Evolutionary conservation across 169 alveolate species (phyloP), one percentile per base, ranked within the genome.

Genomic region (Cryptosporidium sp.): DNA sequence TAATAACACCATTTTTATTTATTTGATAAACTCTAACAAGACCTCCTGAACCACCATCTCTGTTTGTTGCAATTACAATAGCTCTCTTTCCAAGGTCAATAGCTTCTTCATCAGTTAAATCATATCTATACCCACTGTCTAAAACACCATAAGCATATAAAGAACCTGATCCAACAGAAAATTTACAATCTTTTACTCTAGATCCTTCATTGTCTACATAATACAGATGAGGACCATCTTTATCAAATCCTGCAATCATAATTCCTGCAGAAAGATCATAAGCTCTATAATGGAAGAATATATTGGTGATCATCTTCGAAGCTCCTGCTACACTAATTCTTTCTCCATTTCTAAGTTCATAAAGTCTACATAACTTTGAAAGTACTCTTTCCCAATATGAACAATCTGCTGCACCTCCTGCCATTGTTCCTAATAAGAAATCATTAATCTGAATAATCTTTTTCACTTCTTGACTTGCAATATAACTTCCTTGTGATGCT

Each of bases 391-490:
- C 99, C 99, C 99, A 98, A 96, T 95, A 98, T 80, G 96, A 93
- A 92, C 99, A 98, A 94, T 99, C 99, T 26, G 99, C 99, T 7
- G 99, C 99, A 45, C 99, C 99, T 56, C 99, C 99, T 21, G 99
- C 99, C 99, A 99, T 98, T 8, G 99, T 99, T 51, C 98, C 99
- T 72, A 98, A 93, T 51, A 99, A 93, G 92, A 95, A 95, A 39
- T 97, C 98, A 93, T 98, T 98, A 87, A 99, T 98, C 93, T 97
- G 99, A 71, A 98, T 96, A 72, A 98, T 98, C 93, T 99, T 98
- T 84, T 97, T 93, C 37, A 98, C 99, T 84, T 97, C 94, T 92
- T 97, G 98, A 56, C 99, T 96, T 85, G 99, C 97, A 42, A 98
- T 96, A 92, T 96, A 97, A 61, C 98, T 94, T 26, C 99, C 99